A percentile compares a stretch with the other conserved stretches of the same genome.
Evolutionary conservation across 2,329 filamentous ascomycete genomes (phyloP).

Genomic region (Drechslerella coelobrocha): DNA sequence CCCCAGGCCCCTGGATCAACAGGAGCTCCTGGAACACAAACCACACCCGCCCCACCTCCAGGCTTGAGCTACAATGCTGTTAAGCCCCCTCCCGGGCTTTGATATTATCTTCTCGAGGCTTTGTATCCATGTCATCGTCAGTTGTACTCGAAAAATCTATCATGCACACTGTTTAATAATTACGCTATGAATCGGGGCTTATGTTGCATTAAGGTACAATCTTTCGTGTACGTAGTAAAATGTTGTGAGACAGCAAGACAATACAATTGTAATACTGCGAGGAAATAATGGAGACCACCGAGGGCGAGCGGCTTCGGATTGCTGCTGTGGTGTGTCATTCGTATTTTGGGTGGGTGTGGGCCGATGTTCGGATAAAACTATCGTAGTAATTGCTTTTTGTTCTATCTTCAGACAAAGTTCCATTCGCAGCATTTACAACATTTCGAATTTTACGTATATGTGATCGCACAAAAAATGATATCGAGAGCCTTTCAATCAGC

Average conservation of each 20-base stretch:
- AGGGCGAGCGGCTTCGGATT: not conserved
- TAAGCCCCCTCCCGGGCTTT: conserved; percentile 39
- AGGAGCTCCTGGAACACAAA: conserved; percentile 41
- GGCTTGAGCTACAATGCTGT: conserved; percentile 35
- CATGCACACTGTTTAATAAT: not conserved
- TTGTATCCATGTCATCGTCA: not conserved
- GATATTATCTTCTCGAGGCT: not conserved
- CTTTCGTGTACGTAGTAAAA: not conserved
- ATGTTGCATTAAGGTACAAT: not conserved
- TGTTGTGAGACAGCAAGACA: too few relatives aligned
- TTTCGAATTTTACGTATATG: not conserved
- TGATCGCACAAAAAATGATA: conserved; percentile 10
- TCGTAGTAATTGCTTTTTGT: conserved; percentile 17
- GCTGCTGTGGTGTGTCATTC: not conserved
- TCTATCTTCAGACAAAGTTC: not conserved
- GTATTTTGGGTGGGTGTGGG: conserved; percentile 9
- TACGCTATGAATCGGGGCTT: conserved; percentile 3
- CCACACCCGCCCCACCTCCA: conserved; percentile 13
- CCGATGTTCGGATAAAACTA: conserved; percentile 46
- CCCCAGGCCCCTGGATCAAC: conserved; percentile 26
- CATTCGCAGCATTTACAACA: not conserved
- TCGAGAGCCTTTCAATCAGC: conserved; percentile 4
- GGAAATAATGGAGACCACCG: too few relatives aligned
- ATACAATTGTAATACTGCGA: too few relatives aligned
- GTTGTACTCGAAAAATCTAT: not conserved